Conservation (phyloP, 208 protist species). For the Wallacemonas sp. region DNA sequence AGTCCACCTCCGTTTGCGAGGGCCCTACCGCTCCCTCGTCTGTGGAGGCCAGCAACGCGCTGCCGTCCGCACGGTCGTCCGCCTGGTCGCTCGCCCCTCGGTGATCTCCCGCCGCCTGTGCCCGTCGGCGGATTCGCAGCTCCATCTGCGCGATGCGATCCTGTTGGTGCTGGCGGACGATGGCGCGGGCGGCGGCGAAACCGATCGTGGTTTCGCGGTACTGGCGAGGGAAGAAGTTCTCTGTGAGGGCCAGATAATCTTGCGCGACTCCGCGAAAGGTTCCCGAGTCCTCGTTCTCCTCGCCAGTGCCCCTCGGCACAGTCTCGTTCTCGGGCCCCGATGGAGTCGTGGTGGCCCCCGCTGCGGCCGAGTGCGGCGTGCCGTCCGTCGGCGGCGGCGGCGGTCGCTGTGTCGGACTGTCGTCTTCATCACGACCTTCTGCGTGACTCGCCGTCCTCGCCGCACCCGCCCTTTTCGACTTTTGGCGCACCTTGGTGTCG, state of each 20-base stretch:
- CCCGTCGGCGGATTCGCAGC: no score
- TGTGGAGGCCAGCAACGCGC: background rate
- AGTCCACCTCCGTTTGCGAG: background rate
- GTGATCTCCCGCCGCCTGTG: no score
- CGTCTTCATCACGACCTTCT: background rate
- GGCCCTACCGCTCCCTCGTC: background rate
- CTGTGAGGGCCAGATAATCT: background rate
- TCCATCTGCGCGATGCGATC: conserved; percentile 4
- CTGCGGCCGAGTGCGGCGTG: no score
- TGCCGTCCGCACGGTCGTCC: background rate
- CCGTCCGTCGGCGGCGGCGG: no score
- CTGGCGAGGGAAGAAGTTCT: background rate
- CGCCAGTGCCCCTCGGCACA: no score
- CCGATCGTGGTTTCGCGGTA: background rate
- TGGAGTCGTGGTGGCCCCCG: no score
- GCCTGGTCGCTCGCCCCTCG: no score
- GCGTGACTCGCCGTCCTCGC: no score
- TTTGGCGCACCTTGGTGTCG: no score
- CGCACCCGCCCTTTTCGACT: no score
- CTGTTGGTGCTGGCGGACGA: background rate
- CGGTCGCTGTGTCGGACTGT: no score
- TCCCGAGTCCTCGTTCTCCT: background rate
- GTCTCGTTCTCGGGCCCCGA: no score
- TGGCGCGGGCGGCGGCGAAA: background rate
- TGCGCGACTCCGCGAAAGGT: background rate